Conservation (phyloP, 176 grass and related monocot genomes). For the Phoenix dactylifera region DNA sequence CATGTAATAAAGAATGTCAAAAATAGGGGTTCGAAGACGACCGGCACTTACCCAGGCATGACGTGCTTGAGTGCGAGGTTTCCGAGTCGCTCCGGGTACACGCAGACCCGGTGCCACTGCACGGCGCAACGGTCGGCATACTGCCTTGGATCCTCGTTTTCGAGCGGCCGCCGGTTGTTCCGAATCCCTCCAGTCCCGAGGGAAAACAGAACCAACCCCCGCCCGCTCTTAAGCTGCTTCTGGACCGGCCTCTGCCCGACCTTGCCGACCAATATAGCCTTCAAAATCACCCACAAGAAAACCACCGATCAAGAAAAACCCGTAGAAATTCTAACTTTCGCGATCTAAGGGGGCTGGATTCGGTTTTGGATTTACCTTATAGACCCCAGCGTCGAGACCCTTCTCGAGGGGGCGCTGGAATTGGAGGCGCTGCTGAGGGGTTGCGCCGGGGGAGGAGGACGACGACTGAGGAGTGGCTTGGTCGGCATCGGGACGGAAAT, state of each 20-base stretch:
- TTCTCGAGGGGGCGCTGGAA: conserved; percentile 58
- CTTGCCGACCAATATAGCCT: conserved; percentile 83
- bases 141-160: conserved; percentile 62
- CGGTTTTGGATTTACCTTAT: conserved; percentile 33
- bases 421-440: background rate
- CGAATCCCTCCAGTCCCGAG: conserved; percentile 85
- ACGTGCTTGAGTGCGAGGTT: conserved; percentile 50
- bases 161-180: conserved; percentile 81
- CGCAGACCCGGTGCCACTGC: conserved; percentile 92
- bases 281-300: background rate
- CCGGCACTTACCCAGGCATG: conserved; percentile 56
- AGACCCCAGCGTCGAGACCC: conserved; percentile 75
- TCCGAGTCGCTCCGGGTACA: conserved; percentile 47
- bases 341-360: no score
- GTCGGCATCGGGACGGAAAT: background rate
- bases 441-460: background rate
- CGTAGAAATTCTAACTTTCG: no score
- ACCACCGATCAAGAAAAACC: background rate
- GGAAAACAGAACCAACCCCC: conserved; percentile 55
- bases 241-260: conserved; percentile 67
- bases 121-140: conserved; percentile 65
- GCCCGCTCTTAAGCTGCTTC: conserved; percentile 56
- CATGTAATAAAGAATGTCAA: no score
- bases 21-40: background rate
- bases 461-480: background rate